Evolutionary conservation across 768 basidiomycete species (phyloP).

Genomic region (Coprinellus micaceus): DNA sequence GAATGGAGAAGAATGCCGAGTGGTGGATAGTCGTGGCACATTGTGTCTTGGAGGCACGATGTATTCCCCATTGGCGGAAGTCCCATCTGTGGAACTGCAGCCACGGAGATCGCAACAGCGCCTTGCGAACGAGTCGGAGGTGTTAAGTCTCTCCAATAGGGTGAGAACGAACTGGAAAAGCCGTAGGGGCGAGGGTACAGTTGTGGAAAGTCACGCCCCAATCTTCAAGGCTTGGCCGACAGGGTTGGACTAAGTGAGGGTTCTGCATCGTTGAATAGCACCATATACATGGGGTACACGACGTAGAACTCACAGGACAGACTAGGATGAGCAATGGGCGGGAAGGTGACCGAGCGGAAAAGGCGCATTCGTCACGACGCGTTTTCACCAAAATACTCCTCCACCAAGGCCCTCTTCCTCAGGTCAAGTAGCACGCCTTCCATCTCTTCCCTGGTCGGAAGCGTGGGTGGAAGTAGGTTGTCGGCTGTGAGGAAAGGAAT

Average conservation of each 20-base stretch:
- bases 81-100: background rate
- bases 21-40: background rate
- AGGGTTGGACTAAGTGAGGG: too few species aligned
- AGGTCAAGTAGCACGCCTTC: slow-evolving; percentile 69
- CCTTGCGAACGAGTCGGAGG: background rate
- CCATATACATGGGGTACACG: too few species aligned
- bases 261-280: too few species aligned
- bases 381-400: slow-evolving; percentile 60
- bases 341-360: background rate
- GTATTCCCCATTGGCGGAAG: background rate
- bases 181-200: too few species aligned
- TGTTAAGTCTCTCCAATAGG: background rate
- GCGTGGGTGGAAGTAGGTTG: slow-evolving; percentile 67
- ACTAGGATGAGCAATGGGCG: background rate
- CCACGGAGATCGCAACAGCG: background rate
- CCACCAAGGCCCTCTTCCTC: slow-evolving; percentile 76
- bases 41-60: background rate
- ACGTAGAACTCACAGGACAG: background rate
- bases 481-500: slow-evolving; percentile 75
- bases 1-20: background rate
- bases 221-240: too few species aligned
- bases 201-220: too few species aligned
- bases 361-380: slow-evolving; percentile 12
- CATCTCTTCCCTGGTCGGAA: slow-evolving; percentile 78
- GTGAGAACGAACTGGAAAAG: too few species aligned